Percentiles rank a stretch among this genome's conserved stretches.
phyloP scores from a whole-genome alignment of 768 basidiomycete species.

The Leccinum aurantiacum region DNA sequence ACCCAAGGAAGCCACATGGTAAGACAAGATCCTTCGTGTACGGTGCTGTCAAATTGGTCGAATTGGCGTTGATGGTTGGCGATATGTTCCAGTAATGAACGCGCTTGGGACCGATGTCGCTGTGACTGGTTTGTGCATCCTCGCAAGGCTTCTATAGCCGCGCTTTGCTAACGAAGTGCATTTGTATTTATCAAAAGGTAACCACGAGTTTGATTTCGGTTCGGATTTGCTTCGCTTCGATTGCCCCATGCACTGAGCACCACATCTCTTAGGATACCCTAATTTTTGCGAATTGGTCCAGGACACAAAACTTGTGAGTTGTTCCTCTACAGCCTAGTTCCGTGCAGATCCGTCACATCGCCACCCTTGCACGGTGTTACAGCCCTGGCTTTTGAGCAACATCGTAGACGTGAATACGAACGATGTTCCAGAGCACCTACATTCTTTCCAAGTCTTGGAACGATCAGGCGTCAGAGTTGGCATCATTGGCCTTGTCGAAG shows the following conservation, averaged over 20 bases:
- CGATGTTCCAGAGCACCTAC: conserved; percentile 57
- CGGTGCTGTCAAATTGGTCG: not conserved
- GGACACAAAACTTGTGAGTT: conserved; percentile 74
- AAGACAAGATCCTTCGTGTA: conserved; percentile 13
- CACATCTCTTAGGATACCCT: conserved; percentile 49
- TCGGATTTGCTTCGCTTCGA: conserved; percentile 10
- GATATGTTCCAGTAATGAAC: conserved; percentile 83
- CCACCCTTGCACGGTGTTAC: not conserved
- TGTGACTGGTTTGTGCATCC: conserved; percentile 61
- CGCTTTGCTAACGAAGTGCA: conserved; percentile 8
- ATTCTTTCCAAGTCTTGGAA: conserved; percentile 67
- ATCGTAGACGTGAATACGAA: conserved; percentile 71
- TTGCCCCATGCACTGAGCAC: not conserved
- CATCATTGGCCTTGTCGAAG: conserved; percentile 83
- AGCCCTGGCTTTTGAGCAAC: conserved; percentile 93
- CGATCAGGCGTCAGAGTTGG: conserved; percentile 71
- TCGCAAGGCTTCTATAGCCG: not conserved
- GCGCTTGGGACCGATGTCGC: conserved; percentile 76
- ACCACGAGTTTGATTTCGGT: conserved; percentile 94
- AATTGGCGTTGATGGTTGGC: not conserved
- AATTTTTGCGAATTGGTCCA: conserved; percentile 66
- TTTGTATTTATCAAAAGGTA: conserved; percentile 47
- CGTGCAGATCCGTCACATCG: not conserved
- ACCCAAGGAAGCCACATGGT: conserved; percentile 94
- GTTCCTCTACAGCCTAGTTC: not conserved